Evolutionary conservation across 306 rosid species (phyloP), one percentile per base, ranked within the genome.

Genomic region (Macrotyloma uniflorum): DNA sequence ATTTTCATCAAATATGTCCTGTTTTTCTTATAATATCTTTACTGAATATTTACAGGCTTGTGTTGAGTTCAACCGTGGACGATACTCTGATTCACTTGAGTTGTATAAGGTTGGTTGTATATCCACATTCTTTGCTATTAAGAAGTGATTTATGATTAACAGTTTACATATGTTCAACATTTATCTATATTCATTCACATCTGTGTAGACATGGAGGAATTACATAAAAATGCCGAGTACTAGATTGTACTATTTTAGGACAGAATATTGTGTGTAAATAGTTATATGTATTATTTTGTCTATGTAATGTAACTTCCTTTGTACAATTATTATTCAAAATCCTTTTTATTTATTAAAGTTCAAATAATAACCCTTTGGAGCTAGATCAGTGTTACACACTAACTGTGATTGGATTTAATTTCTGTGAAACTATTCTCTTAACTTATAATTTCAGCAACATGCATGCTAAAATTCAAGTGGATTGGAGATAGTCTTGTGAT

Each of bases 11-110:
- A 55, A 63, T 40, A 55, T 75, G 30, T 69, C n/a, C 76, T 73
- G 61, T 57, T 57, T 54, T 67, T 79, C 45, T 80, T 76, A 33
- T 74, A 80, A 66, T 73, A 78, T 71, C 67, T 77, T 67, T 47
- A 33, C 77, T 63, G 78, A 75, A 71, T 82, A 75, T 85, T 66
- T 90, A 67, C 96, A 93, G 99, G 99, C 98, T 69, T 96, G 98
- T 53, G 99, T 96, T 74, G 97, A 93, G 88, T 96, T 91, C 88
- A 96, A 93, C 72, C 97, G 94, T 20, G 97, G 93, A 73, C 93
- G 87, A 75, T 96, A 77, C 84, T 86, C 91, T 30, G 99, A 96
- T 84, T 96, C 98, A 2, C 87, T 93, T 78, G 98, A 91, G 85
- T 77, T 96, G 86, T 93, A 96, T 82, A 96, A 96, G 99, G 99